A percentile compares a stretch with the other conserved stretches of the same genome.
These are phyloP conservation scores for Cetraspora pellucida DNA, from an alignment of 192 early-diverging fungal species.

Conservation along the genomic window DNA sequence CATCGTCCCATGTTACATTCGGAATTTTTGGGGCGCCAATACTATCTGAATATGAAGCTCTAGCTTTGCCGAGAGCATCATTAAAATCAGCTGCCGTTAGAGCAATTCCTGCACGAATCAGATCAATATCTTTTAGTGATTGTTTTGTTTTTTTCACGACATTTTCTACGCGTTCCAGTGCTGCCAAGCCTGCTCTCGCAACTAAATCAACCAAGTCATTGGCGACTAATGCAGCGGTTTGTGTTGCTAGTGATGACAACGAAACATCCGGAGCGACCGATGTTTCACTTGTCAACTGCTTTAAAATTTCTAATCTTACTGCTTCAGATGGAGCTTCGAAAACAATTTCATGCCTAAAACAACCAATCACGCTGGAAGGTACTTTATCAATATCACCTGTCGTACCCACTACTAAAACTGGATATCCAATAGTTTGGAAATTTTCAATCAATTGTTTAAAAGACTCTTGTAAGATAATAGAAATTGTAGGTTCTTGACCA, in stretches of 20 bases:
- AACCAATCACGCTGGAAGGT: constrained; percentile 71
- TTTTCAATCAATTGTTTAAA: constrained; percentile 52
- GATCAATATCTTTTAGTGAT: constrained; percentile 51
- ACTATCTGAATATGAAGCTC: constrained; percentile 83
- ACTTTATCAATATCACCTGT: constrained; percentile 79
- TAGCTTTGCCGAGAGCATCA: constrained; percentile 74
- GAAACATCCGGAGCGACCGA: constrained; percentile 79
- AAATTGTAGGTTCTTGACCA: constrained; percentile 59
- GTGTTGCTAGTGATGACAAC: constrained; percentile 73
- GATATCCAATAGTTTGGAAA: constrained; percentile 57
- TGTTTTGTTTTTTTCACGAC: constrained; percentile 40
- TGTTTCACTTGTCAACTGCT: constrained; percentile 54
- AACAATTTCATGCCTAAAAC: constrained; percentile 78
- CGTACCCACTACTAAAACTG: constrained; percentile 80
- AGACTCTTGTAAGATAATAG: constrained; percentile 61
- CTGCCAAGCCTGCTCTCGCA: constrained; percentile 68
- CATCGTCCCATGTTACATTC: constrained; percentile 97
- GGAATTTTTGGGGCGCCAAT: constrained; percentile 99
- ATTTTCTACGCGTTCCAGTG: constrained; percentile 61
- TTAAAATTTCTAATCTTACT: constrained; percentile 66
- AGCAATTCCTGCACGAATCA: constrained; percentile 69
- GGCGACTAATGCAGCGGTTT: constrained; percentile 90
- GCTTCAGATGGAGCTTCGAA: constrained; percentile 75
- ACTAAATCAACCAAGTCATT: constrained; percentile 82
- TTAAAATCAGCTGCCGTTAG: constrained; percentile 82